phyloP scores from a whole-genome alignment of 306 rosid genomes.

The Fagus crenata region DNA sequence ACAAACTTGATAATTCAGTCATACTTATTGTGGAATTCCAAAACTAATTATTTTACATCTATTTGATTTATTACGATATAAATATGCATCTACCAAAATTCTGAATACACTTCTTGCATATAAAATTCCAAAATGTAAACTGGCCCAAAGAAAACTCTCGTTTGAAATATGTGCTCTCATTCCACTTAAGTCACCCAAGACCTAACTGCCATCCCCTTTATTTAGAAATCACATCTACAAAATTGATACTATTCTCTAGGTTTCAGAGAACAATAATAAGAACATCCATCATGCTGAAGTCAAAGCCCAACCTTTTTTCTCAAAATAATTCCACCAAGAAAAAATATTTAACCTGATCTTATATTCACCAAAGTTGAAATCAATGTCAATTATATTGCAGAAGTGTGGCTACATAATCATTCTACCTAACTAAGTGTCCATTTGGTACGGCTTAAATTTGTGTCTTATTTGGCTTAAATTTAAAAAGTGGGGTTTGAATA shows the following conservation, averaged over 20 bases:
- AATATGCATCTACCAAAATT: neutral
- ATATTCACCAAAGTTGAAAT: neutral
- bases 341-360: neutral
- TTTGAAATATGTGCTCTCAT: neutral
- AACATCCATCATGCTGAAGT: neutral
- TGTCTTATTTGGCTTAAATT: no score
- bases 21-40: neutral
- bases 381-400: neutral
- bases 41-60: neutral
- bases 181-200: neutral
- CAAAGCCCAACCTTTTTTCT: slow-evolving; percentile 1
- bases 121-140: neutral
- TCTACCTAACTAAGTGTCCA: neutral
- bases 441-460: no score
- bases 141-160: neutral
- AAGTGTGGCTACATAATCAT: neutral
- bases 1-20: slow-evolving; percentile 21
- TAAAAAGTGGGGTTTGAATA: neutral
- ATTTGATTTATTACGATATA: neutral
- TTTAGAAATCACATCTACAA: neutral
- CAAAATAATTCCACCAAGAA: neutral
- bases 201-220: neutral
- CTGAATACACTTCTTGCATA: neutral
- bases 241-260: neutral
- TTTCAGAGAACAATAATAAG: neutral